Percentiles rank a stretch among this genome's conserved stretches.
Evolutionary conservation across 2,329 filamentous ascomycete genomes (phyloP).

Genomic region (Exophiala sideris): DNA sequence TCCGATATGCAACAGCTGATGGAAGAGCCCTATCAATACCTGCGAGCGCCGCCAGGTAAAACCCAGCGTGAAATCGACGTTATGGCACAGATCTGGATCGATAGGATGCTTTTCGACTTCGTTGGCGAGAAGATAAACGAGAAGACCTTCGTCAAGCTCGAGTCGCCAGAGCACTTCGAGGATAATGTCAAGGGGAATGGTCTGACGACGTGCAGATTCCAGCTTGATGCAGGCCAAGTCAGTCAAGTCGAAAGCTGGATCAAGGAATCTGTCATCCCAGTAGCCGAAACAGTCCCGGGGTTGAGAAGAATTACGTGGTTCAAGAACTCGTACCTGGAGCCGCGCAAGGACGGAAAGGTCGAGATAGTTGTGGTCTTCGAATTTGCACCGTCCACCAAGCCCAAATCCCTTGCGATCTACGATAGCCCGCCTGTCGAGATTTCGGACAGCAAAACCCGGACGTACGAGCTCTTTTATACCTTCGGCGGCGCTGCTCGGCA

Average conservation of each 20-base stretch:
- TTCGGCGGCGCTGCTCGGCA: constrained; percentile 74
- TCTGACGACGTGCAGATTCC: constrained; percentile 61
- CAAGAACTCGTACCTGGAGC: constrained; percentile 62
- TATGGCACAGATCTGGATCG: constrained; percentile 65
- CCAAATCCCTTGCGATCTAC: constrained; percentile 33
- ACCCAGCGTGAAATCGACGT: constrained; percentile 59
- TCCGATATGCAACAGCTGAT: constrained; percentile 68
- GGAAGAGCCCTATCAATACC: constrained; percentile 63
- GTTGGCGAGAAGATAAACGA: constrained; percentile 53
- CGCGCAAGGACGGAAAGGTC: constrained; percentile 44
- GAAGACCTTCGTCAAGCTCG: constrained; percentile 47
- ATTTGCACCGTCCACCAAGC: constrained; percentile 64
- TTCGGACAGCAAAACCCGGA: constrained; percentile 54
- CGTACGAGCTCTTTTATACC: constrained; percentile 72
- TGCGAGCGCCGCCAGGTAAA: constrained; percentile 48
- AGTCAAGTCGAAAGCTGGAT: constrained; percentile 1
- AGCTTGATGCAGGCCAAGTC: constrained; percentile 35
- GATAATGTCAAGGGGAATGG: constrained; percentile 59
- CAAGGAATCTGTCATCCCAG: constrained; percentile 2
- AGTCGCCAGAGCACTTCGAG: constrained; percentile 58
- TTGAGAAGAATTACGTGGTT: constrained; percentile 74
- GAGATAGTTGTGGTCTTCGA: constrained; percentile 70
- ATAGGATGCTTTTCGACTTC: constrained; percentile 67
- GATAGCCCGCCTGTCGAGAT: constrained; percentile 36
- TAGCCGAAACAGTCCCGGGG: constrained; percentile 66